Percentiles rank a stretch among this genome's conserved stretches.
phyloP scores from a whole-genome alignment of 2,329 filamentous ascomycete genomes.

The Alternaria consortialis region DNA sequence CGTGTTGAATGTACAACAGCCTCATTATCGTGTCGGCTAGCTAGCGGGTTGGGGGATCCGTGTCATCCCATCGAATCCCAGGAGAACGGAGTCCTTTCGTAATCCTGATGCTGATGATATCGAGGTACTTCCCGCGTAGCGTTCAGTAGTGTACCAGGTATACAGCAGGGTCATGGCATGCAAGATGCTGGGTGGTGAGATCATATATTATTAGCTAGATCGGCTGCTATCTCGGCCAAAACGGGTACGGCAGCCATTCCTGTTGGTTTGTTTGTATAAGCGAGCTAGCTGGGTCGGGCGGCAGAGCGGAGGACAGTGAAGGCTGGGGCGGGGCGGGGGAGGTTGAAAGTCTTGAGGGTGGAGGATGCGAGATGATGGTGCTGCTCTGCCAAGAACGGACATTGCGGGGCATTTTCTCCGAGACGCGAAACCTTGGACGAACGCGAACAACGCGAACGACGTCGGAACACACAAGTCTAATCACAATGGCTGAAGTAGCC shows the following conservation, averaged over 20 bases:
- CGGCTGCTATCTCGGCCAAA: not conserved
- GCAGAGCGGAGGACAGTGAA: constrained; percentile 2
- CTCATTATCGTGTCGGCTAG: constrained; percentile 1
- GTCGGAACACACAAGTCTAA: constrained; percentile 6
- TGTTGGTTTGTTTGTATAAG: not conserved
- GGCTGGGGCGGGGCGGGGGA: not conserved
- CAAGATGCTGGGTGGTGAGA: constrained; percentile 9
- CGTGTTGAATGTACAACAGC: constrained; percentile 4
- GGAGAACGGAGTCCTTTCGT: constrained; percentile 3
- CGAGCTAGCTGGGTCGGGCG: not conserved
- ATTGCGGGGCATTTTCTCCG: constrained; percentile 27
- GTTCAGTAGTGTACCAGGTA: constrained; percentile 6
- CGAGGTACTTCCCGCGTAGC: constrained; percentile 1
- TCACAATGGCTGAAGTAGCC: constrained; percentile 40
- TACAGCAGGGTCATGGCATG: constrained; percentile 4
- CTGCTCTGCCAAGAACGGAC: constrained; percentile 17
- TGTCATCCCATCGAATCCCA: not conserved
- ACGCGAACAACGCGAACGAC: constrained; percentile 19
- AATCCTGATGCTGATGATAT: constrained; percentile 10
- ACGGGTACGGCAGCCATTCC: not conserved
- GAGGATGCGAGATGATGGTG: not conserved
- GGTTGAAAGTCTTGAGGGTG: not conserved
- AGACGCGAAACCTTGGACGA: constrained; percentile 30
- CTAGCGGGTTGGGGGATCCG: not conserved
- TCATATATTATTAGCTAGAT: constrained; percentile 10